Percentiles rank a stretch among this genome's conserved stretches.
These are phyloP conservation scores for Puccinellia tenuiflora DNA, from an alignment of 176 grass and related monocot species.

Conservation along the genomic window DNA sequence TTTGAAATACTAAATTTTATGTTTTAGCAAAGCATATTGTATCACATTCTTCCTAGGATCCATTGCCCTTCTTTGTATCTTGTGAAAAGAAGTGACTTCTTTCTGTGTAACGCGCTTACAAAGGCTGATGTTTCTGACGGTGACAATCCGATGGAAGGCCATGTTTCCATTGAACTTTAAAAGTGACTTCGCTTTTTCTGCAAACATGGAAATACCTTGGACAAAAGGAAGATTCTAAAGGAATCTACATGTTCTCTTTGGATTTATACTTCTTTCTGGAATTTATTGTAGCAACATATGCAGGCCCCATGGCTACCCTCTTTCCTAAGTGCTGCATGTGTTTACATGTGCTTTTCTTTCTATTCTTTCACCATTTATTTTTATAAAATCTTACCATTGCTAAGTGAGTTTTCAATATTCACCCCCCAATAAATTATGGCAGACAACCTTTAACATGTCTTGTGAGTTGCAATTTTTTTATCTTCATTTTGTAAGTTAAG, in stretches of 20 bases:
- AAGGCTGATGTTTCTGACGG: constrained; percentile 11
- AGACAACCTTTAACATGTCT: not conserved
- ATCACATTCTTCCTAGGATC: constrained; percentile 5
- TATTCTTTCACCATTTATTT: constrained; percentile 7
- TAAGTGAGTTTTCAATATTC: not conserved
- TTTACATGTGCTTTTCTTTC: not conserved
- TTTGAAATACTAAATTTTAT: not conserved
- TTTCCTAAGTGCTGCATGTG: not conserved
- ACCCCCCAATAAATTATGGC: not conserved
- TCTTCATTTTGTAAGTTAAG: not conserved
- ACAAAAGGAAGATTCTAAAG: constrained; percentile 5
- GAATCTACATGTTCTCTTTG: constrained; percentile 24
- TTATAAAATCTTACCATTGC: not conserved
- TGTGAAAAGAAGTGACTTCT: constrained; percentile 19
- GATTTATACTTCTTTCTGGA: constrained; percentile 1
- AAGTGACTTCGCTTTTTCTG: constrained; percentile 21
- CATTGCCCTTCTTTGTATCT: not conserved
- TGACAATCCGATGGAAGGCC: not conserved
- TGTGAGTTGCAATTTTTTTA: not conserved
- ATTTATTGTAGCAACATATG: constrained; percentile 7
- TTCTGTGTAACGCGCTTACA: constrained; percentile 1
- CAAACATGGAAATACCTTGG: constrained; percentile 27
- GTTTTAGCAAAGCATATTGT: not conserved
- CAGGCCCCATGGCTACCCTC: not conserved
- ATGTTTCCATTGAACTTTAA: constrained; percentile 26